phyloP scores from a whole-genome alignment of 192 early-diverging fungal genomes.

The Coemansia sp. region DNA sequence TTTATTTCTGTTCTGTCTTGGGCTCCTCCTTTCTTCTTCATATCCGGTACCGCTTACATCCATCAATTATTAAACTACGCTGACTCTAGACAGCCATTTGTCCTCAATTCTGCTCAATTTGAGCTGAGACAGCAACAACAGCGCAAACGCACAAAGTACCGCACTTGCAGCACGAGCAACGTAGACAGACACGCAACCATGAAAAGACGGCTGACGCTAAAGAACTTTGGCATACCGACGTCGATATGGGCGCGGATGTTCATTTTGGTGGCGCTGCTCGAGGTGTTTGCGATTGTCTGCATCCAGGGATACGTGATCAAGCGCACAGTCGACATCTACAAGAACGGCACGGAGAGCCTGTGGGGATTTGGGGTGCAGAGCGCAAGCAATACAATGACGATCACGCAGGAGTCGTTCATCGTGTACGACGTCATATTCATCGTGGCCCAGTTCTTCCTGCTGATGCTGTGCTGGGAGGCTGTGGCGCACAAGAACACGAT shows the following conservation, averaged over 20 bases:
- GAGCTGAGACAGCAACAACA: background rate
- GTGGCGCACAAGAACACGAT: conserved; percentile 92
- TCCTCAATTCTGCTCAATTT: too few relatives aligned
- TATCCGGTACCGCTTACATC: too few relatives aligned
- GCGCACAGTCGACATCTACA: conserved; percentile 53
- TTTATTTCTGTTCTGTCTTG: background rate
- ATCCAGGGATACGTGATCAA: conserved; percentile 56
- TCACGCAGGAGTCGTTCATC: conserved; percentile 54
- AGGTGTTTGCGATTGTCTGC: conserved; percentile 52
- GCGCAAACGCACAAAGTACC: background rate
- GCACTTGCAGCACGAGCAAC: background rate
- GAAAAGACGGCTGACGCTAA: conserved; percentile 33
- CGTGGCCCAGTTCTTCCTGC: conserved; percentile 80
- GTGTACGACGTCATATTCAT: conserved; percentile 90
- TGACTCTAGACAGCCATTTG: too few relatives aligned
- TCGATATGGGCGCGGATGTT: conserved; percentile 56
- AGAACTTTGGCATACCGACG: conserved; percentile 47
- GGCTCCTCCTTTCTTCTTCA: too few relatives aligned
- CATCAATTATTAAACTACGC: too few relatives aligned
- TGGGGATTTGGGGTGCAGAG: conserved; percentile 52
- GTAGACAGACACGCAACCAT: background rate
- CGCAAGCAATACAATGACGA: conserved; percentile 41
- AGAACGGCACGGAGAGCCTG: conserved; percentile 50
- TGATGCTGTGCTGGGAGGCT: conserved; percentile 85
- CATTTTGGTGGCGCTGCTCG: conserved; percentile 44